phyloP scores from a whole-genome alignment of 2,329 filamentous ascomycete species.

The Aspergillus nomiae region DNA sequence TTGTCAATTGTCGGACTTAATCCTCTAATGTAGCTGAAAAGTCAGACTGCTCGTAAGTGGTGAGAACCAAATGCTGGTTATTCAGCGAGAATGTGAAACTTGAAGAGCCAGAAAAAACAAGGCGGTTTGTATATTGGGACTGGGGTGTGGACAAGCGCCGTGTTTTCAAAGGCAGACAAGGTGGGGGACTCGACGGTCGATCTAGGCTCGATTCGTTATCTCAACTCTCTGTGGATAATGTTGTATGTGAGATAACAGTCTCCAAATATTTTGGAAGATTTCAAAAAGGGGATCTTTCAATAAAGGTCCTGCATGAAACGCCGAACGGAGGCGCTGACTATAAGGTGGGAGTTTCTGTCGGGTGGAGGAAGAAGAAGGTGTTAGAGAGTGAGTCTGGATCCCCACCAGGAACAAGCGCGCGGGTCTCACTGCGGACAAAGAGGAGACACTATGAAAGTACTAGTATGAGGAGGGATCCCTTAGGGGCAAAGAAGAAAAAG shows the following conservation, averaged over 20 bases:
- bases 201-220: not conserved
- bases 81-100: not conserved
- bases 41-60: not conserved
- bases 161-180: conserved; percentile 14
- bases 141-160: conserved; percentile 16
- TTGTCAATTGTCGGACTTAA: not conserved
- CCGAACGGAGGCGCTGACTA: not conserved
- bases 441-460: not conserved
- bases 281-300: not conserved
- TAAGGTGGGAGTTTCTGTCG: not conserved
- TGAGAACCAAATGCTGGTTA: not conserved
- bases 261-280: not conserved
- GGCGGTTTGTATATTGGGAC: not conserved
- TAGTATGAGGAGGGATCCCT: too few relatives aligned
- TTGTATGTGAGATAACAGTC: not conserved
- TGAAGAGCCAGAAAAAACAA: not conserved
- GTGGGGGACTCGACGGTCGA: conserved; percentile 8
- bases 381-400: not conserved
- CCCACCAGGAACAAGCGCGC: conserved; percentile 2
- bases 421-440: not conserved
- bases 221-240: not conserved
- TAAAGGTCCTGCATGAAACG: not conserved
- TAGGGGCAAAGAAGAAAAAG: too few relatives aligned
- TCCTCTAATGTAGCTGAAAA: not conserved
- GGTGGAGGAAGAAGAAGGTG: not conserved